Evolutionary conservation across 352 stramenopile genomes (phyloP).

Genomic region (Pythium biforme): DNA sequence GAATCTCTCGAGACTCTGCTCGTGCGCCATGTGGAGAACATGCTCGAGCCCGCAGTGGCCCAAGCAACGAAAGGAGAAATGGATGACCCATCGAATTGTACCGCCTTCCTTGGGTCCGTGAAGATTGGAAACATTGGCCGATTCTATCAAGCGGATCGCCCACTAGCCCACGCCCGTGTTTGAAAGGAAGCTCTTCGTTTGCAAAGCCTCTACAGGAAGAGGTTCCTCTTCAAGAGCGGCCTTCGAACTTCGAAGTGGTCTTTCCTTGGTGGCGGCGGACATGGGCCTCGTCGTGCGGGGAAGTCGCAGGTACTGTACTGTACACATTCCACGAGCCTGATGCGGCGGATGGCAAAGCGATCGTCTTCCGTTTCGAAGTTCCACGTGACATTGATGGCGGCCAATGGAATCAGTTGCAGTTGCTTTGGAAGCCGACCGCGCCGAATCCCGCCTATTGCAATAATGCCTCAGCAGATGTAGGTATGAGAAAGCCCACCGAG

Average conservation of each 20-base stretch:
- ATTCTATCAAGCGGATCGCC: too few species aligned
- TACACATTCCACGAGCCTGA: too few species aligned
- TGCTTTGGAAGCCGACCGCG: neutral
- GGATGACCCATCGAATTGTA: neutral
- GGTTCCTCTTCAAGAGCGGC: too few species aligned
- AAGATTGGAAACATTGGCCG: too few species aligned
- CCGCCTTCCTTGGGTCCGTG: too few species aligned
- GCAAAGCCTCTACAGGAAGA: neutral
- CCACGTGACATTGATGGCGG: neutral
- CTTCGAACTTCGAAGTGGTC: neutral
- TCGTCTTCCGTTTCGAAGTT: conserved; percentile 1
- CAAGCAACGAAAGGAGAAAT: neutral
- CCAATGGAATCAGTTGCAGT: neutral
- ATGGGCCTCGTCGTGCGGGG: neutral
- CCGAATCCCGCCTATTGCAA: neutral
- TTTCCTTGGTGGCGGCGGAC: neutral
- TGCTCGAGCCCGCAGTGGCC: neutral
- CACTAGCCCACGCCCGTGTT: too few species aligned
- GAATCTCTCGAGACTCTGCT: neutral
- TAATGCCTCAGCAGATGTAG: too few species aligned
- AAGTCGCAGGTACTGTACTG: too few species aligned
- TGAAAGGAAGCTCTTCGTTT: neutral
- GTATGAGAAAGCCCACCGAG: too few species aligned
- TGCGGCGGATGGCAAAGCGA: too few species aligned
- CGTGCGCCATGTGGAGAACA: neutral